Evolutionary conservation across 1,284 basidiomycete species (phyloP), one percentile per base, ranked within the genome.

Genomic region (Ganoderma meredithae): DNA sequence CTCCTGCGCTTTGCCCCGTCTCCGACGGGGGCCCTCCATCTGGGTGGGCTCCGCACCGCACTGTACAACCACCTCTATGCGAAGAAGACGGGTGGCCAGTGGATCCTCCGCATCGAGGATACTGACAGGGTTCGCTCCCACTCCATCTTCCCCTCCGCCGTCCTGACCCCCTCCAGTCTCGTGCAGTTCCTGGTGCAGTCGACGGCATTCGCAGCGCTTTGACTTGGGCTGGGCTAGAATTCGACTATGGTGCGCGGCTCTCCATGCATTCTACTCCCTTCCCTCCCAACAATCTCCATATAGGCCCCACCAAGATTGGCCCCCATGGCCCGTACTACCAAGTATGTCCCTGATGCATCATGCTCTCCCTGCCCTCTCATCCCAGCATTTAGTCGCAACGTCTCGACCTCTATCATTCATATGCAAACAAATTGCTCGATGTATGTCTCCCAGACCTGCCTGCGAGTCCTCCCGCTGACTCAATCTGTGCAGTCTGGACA

Each of bases 1-100:
- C 79, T 93, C 12, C 78, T 99, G 9, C 91, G 97, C 8, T 99
- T 99, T 79, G 97, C 97, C 0, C 97, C 98, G 0, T 99, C 97
- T 0, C 98, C 98, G 0, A 99, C 98, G 0, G 97, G 98, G 2
- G 88, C 91, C 59, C 84, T 99, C 1, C 97, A 99, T 80, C 89
- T 99, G 0, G 97, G 97, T 1, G 97, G 98, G 0, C 87, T 99
- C n/a, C 84, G 98, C 22, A 99, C 97, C 60, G 98, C 97, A 0
- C 84, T 99, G 3, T 97, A 97, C 82, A 99, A 99, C 78, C 88
- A 98, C 76, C 82, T 99, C 0, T 91, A 93, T 67, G 94, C 96
- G 1, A 87, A 87, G 73, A 95, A 94, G 76, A 84, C 89, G 36
- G 89, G 88, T 1, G 97, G 96, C 1, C 91, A 92, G 76, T 98